phyloP scores from a whole-genome alignment of 2,329 filamentous ascomycete species.

The Verticillium albo-atrum region DNA sequence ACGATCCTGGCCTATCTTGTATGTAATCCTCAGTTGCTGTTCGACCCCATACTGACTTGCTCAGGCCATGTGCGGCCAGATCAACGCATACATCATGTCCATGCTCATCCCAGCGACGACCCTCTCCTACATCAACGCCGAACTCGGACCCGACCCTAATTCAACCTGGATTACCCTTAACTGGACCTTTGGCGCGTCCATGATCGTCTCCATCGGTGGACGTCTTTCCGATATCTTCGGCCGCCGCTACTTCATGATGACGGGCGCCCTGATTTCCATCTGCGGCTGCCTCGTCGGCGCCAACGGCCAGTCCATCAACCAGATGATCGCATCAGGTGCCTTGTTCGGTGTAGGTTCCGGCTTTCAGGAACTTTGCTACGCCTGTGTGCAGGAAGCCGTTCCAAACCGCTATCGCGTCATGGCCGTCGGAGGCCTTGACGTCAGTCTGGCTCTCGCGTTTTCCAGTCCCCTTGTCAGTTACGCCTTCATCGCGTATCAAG shows the following conservation, averaged over 20 bases:
- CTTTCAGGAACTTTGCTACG: slow-evolving; percentile 34
- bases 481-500: slow-evolving; percentile 19
- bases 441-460: slow-evolving; percentile 19
- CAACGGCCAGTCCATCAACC: slow-evolving; percentile 29
- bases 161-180: slow-evolving; percentile 29
- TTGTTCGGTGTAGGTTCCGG: slow-evolving; percentile 34
- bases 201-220: slow-evolving; percentile 27
- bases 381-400: slow-evolving; percentile 28
- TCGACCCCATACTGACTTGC: not conserved
- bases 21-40: not conserved
- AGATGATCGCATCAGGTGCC: slow-evolving; percentile 34
- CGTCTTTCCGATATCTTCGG: slow-evolving; percentile 35
- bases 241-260: slow-evolving; percentile 30
- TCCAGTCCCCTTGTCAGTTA: slow-evolving; percentile 26
- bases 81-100: slow-evolving; percentile 28
- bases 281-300: slow-evolving; percentile 32
- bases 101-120: slow-evolving; percentile 27
- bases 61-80: slow-evolving; percentile 14
- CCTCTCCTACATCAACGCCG: slow-evolving; percentile 26
- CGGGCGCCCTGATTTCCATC: slow-evolving; percentile 25
- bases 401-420: slow-evolving; percentile 30
- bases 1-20: slow-evolving; percentile 14
- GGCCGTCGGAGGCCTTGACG: slow-evolving; percentile 29
- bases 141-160: slow-evolving; percentile 25
- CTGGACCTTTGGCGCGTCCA: slow-evolving; percentile 25